phyloP scores from a whole-genome alignment of 1,284 basidiomycete genomes.

The Exobasidium cylindrosporum region DNA sequence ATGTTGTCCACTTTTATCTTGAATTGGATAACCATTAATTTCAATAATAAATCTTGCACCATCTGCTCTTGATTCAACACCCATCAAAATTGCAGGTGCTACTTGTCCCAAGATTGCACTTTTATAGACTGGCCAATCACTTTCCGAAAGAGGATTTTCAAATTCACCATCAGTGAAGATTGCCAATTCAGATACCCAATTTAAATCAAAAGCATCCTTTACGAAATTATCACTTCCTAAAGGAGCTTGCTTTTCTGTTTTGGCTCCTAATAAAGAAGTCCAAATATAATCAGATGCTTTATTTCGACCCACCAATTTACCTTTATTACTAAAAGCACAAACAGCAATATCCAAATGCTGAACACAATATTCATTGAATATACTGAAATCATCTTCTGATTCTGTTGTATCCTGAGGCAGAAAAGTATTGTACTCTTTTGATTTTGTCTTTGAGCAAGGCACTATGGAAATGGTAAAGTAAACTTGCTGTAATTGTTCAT shows the following conservation, averaged over 20 bases:
- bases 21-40: conserved; percentile 13
- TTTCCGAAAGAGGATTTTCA: conserved; percentile 29
- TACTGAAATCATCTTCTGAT: conserved; percentile 14
- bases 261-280: conserved; percentile 23
- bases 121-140: conserved; percentile 41
- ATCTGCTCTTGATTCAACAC: conserved; percentile 11
- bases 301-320: conserved; percentile 39
- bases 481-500: conserved; percentile 36
- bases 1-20: conserved; percentile 37
- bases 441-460: conserved; percentile 11
- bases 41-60: conserved; percentile 32
- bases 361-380: conserved; percentile 34
- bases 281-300: conserved; percentile 40
- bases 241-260: background rate
- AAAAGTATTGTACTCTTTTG: background rate
- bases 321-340: conserved; percentile 37
- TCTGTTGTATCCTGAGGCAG: background rate
- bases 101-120: conserved; percentile 30
- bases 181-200: conserved; percentile 40
- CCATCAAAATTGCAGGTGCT: background rate
- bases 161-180: conserved; percentile 42
- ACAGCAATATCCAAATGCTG: conserved; percentile 36
- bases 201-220: conserved; percentile 25
- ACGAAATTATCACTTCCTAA: background rate
- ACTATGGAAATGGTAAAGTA: conserved; percentile 41